Percentiles rank a stretch among this genome's conserved stretches.
Evolutionary conservation across 768 basidiomycete genomes (phyloP).

Genomic region (Termitomyces heimii): DNA sequence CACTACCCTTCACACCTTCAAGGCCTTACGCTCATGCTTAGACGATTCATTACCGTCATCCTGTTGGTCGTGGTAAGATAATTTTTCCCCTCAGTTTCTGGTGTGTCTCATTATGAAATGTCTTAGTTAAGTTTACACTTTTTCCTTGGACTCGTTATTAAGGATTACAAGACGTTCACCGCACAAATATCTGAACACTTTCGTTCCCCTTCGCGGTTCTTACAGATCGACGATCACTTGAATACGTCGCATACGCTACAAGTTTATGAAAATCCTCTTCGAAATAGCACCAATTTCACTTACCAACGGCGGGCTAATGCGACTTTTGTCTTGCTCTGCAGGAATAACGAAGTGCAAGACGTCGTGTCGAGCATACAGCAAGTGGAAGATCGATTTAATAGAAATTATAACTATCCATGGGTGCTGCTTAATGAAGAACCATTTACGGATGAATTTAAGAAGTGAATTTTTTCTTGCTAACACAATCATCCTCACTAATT

Average conservation of each 20-base stretch:
- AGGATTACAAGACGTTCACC: slow-evolving; percentile 42
- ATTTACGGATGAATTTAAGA: slow-evolving; percentile 69
- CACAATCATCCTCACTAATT: not conserved
- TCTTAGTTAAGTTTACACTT: slow-evolving; percentile 51
- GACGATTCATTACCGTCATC: slow-evolving; percentile 49
- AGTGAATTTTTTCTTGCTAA: slow-evolving; percentile 22
- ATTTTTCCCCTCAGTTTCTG: not conserved
- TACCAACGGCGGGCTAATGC: slow-evolving; percentile 52
- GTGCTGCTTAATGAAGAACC: slow-evolving; percentile 82
- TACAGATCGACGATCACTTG: not conserved
- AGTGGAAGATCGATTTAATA: slow-evolving; percentile 84
- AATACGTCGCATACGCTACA: slow-evolving; percentile 3
- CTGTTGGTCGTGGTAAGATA: slow-evolving; percentile 40
- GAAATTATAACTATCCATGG: slow-evolving; percentile 68
- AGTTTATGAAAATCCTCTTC: not conserved
- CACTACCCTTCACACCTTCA: not conserved
- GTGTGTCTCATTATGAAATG: not conserved
- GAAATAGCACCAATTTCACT: slow-evolving; percentile 4
- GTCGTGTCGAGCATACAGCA: slow-evolving; percentile 54
- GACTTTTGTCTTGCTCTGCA: slow-evolving; percentile 70
- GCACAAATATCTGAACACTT: slow-evolving; percentile 27
- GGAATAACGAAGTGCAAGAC: slow-evolving; percentile 47
- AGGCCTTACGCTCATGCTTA: slow-evolving; percentile 48
- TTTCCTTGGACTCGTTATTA: slow-evolving; percentile 43
- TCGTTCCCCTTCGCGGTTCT: slow-evolving; percentile 1